Conservation (phyloP, 495 filamentous ascomycete species). For the Aspergillus incahuasiensis region DNA sequence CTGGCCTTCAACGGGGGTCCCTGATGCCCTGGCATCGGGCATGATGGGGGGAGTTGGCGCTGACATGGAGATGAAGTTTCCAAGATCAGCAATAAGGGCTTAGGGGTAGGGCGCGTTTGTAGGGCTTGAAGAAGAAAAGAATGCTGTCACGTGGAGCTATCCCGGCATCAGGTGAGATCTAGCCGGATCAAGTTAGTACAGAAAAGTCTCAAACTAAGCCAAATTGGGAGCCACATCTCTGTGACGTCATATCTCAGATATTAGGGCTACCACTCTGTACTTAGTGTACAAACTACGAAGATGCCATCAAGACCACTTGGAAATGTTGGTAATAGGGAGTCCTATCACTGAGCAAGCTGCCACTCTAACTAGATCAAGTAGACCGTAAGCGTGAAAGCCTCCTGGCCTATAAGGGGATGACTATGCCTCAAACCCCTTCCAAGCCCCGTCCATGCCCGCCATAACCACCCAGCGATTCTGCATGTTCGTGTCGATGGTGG, state of each 20-base stretch:
- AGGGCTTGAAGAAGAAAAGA: slow-evolving; percentile 24
- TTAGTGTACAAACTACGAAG: too few species aligned
- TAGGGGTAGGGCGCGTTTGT: slow-evolving; percentile 47
- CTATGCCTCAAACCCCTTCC: not conserved
- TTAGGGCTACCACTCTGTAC: too few species aligned
- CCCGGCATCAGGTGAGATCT: not conserved
- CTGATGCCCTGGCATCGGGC: slow-evolving; percentile 29
- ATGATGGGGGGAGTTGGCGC: slow-evolving; percentile 25
- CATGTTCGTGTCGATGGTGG: not conserved
- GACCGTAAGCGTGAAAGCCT: too few species aligned
- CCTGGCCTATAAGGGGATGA: too few species aligned
- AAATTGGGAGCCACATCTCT: not conserved
- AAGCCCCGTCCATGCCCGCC: not conserved
- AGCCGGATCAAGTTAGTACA: not conserved
- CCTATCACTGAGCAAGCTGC: too few species aligned
- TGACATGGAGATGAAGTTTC: slow-evolving; percentile 31
- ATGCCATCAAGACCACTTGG: too few species aligned
- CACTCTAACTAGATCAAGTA: too few species aligned
- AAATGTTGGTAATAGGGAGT: too few species aligned
- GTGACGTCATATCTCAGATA: not conserved
- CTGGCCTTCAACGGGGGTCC: slow-evolving; percentile 30
- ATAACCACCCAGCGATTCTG: not conserved
- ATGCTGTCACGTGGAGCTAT: slow-evolving; percentile 4
- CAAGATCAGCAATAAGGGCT: slow-evolving; percentile 52
- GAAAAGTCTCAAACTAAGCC: not conserved